Percentiles rank a stretch among this genome's conserved stretches.
Conservation (phyloP, 2,329 filamentous ascomycete genomes). For the Ophiognomonia clavigignenti-juglandacearum region DNA sequence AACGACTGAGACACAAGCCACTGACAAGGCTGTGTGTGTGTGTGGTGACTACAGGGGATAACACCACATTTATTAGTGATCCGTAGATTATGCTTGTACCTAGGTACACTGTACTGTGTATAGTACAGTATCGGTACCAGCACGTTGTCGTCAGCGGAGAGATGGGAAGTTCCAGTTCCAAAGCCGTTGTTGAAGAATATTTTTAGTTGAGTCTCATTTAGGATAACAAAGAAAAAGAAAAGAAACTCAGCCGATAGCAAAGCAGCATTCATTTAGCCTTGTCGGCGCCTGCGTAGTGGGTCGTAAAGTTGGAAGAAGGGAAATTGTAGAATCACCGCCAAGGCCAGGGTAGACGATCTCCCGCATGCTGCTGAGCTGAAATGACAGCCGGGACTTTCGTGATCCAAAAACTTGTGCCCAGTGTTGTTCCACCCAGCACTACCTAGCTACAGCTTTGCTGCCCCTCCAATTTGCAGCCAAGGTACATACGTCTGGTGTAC, state of each 20-base stretch:
- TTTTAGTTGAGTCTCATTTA: too few species aligned
- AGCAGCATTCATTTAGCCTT: background rate
- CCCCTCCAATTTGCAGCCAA: too few species aligned
- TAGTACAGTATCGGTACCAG: background rate
- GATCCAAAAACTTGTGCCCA: background rate
- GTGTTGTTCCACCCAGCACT: background rate
- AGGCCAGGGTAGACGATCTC: background rate
- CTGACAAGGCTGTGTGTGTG: too few species aligned
- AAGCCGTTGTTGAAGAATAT: background rate
- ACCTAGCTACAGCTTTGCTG: too few species aligned
- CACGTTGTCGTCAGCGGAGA: background rate
- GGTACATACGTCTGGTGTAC: too few species aligned
- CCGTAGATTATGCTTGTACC: too few species aligned
- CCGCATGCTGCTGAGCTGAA: slow-evolving; percentile 10
- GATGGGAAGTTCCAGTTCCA: background rate
- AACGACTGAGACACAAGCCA: background rate
- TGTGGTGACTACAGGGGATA: too few species aligned
- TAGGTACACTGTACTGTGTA: too few species aligned
- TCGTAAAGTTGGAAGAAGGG: background rate
- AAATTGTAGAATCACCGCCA: background rate
- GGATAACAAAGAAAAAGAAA: background rate
- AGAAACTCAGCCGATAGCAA: background rate
- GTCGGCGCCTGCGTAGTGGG: background rate
- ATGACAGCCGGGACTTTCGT: slow-evolving; percentile 15
- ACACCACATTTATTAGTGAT: too few species aligned